A percentile compares a stretch with the other conserved stretches of the same genome.
Evolutionary conservation across 768 basidiomycete genomes (phyloP).

Genomic region (Phaeolepiota aurea): DNA sequence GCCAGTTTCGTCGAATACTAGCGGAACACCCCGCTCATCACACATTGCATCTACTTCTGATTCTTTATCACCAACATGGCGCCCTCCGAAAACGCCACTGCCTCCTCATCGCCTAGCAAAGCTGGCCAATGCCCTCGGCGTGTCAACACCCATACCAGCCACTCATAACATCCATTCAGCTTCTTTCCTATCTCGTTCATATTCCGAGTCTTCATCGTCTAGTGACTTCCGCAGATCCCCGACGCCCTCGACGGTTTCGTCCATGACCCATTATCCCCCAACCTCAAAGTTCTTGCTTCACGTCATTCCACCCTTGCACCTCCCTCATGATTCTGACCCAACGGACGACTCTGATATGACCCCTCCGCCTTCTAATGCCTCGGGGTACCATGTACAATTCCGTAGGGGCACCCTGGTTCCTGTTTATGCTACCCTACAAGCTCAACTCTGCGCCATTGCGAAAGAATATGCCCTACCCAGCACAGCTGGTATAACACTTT

Average conservation of each 20-base stretch:
- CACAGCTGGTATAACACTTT: constrained; percentile 74
- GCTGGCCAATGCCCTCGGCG: constrained; percentile 79
- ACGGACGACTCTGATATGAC: constrained; percentile 35
- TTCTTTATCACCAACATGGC: constrained; percentile 39
- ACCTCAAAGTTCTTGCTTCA: constrained; percentile 73
- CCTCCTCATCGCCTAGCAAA: constrained; percentile 73
- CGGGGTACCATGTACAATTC: constrained; percentile 75
- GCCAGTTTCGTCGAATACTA: not conserved
- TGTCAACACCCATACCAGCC: constrained; percentile 64
- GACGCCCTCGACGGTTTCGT: constrained; percentile 39
- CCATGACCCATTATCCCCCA: constrained; percentile 26
- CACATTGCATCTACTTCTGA: constrained; percentile 15
- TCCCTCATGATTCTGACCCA: constrained; percentile 54
- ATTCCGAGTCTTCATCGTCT: constrained; percentile 21
- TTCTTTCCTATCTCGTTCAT: constrained; percentile 24
- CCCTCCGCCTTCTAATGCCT: constrained; percentile 47
- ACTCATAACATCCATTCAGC: constrained; percentile 22
- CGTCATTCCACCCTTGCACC: constrained; percentile 68
- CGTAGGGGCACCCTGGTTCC: constrained; percentile 83
- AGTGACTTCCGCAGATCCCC: constrained; percentile 39
- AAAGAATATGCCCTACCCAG: constrained; percentile 91
- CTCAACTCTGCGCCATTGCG: constrained; percentile 81
- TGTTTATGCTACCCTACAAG: constrained; percentile 73
- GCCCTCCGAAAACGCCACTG: constrained; percentile 62
- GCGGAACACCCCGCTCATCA: not conserved